Percentiles rank a stretch among this genome's conserved stretches.
These are phyloP conservation scores for Fusarium camptoceras DNA, from an alignment of 2,329 filamentous ascomycete genomes.

Conservation along the genomic window DNA sequence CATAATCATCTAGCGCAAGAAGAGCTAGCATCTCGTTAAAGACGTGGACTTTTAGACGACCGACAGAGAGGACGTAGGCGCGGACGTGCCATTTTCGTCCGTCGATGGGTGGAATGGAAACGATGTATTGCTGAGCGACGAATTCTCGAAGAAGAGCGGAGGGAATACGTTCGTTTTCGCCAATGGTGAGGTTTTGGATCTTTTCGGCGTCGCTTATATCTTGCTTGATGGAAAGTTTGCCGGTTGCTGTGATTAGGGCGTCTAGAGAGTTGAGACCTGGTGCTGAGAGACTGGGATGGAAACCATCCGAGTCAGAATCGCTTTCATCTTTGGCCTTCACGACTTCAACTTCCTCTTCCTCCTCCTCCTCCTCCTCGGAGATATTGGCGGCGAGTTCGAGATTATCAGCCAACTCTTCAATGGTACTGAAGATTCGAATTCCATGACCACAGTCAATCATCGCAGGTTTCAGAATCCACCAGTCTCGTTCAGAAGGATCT, in stretches of 20 bases:
- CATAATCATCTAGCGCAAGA: slow-evolving; percentile 51
- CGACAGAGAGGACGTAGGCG: slow-evolving; percentile 52
- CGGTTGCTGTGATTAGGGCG: slow-evolving; percentile 47
- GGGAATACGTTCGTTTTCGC: slow-evolving; percentile 51
- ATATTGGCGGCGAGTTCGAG: slow-evolving; percentile 53
- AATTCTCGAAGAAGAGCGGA: slow-evolving; percentile 54
- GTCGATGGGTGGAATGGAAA: slow-evolving; percentile 48
- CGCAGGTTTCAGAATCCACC: slow-evolving; percentile 57
- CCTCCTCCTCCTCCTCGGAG: slow-evolving; percentile 46
- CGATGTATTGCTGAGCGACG: slow-evolving; percentile 54
- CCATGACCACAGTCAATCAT: slow-evolving; percentile 55
- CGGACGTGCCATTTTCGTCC: slow-evolving; percentile 54
- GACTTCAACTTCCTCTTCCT: background rate
- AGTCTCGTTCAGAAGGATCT: slow-evolving; percentile 47
- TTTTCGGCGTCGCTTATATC: slow-evolving; percentile 5
- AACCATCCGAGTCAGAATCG: slow-evolving; percentile 13
- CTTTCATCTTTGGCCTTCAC: background rate
- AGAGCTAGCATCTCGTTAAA: slow-evolving; percentile 53
- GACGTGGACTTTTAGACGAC: slow-evolving; percentile 54
- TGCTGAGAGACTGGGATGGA: slow-evolving; percentile 40
- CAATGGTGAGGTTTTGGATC: slow-evolving; percentile 43
- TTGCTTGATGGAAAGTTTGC: slow-evolving; percentile 34
- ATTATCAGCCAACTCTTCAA: slow-evolving; percentile 51
- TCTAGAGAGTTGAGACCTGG: slow-evolving; percentile 49
- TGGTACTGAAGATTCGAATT: slow-evolving; percentile 55